These are phyloP conservation scores for Sporothrix pallida DNA, from an alignment of 2,329 filamentous ascomycete genomes.

Conservation along the genomic window DNA sequence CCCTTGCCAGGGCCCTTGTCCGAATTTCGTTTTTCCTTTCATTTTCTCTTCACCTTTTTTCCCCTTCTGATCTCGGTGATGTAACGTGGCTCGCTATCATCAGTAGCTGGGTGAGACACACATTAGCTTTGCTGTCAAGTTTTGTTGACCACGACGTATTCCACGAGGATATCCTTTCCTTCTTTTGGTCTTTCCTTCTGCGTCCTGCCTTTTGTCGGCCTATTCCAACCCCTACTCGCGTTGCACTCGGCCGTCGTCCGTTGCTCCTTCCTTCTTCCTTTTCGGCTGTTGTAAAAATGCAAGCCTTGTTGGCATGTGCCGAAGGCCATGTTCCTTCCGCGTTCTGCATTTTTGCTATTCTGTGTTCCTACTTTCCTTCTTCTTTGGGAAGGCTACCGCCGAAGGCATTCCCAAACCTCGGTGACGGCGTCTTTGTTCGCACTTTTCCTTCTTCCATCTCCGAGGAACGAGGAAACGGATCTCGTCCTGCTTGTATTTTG, in stretches of 20 bases:
- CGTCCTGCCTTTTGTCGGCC: neutral
- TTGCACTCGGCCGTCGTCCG: constrained; percentile 17
- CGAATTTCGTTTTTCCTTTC: neutral
- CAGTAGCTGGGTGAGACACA: neutral
- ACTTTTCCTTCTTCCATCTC: neutral
- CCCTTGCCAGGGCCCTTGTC: neutral
- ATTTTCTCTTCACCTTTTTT: neutral
- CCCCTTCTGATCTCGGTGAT: neutral
- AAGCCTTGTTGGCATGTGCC: neutral
- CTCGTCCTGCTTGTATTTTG: too few relatives aligned
- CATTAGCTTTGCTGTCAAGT: neutral
- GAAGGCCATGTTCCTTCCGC: neutral
- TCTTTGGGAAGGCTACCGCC: constrained; percentile 13
- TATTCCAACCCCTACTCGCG: neutral
- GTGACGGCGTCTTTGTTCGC: neutral
- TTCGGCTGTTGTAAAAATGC: neutral
- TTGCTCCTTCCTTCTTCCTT: neutral
- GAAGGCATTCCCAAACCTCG: neutral
- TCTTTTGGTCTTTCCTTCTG: neutral
- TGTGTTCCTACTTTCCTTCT: neutral
- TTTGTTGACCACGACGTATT: neutral
- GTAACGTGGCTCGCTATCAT: neutral
- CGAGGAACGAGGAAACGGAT: too few relatives aligned
- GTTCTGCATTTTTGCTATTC: neutral
- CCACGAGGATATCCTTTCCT: neutral